Evolutionary conservation across 1,139 yeast genomes (phyloP), one percentile per base, ranked within the genome.

Genomic region (Scheffersomyces parashehatae): DNA sequence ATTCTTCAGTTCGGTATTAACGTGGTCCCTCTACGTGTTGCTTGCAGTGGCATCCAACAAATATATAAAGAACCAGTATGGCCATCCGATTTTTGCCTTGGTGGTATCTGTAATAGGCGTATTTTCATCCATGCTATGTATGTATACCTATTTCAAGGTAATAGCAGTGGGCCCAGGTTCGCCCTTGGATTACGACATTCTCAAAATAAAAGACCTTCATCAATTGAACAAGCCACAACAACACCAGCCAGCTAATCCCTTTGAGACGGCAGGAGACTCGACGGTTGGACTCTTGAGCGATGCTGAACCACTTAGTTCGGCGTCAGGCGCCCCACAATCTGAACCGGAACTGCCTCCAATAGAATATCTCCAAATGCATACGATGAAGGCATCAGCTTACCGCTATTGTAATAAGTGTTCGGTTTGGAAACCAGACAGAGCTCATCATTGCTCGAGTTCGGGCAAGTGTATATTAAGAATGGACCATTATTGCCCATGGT

Each of bases 401-500:
- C 66, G 91, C 44, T 81, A 69, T 55, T 88, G 97, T 61, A 69
- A 71, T 43, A 87, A 84, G 53, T 93, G 99, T 62, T 60, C 69
- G 37, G 83, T 81, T 38, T 90, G 96, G 95, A 93, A 93, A 60
- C 99, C 99, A 0, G 98, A 93, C 60, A 69, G 99, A 44, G 79
- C 88, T 46, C 99, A 93, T 60, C 98, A 93, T 63, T 93, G 99
- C 47, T 83, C 88, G 0, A 67, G 79, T 20, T 82, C 95, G 51
- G 76, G 81, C 9, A 67, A 65, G 41, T 93, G 99, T 64, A 76
- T 88, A 1, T 70, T 93, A 43, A 72, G 77, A 47, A 85, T 85
- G 93, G 95, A 86, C 65, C 99, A 93, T 59, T 95, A 88, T 65
- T 93, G 99, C 61, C 98, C 99, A 0, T 93, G 99, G 99, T 90